Percentiles rank a stretch among this genome's conserved stretches.
phyloP scores from a whole-genome alignment of 345 rosid genomes.

The Isatis tinctoria region DNA sequence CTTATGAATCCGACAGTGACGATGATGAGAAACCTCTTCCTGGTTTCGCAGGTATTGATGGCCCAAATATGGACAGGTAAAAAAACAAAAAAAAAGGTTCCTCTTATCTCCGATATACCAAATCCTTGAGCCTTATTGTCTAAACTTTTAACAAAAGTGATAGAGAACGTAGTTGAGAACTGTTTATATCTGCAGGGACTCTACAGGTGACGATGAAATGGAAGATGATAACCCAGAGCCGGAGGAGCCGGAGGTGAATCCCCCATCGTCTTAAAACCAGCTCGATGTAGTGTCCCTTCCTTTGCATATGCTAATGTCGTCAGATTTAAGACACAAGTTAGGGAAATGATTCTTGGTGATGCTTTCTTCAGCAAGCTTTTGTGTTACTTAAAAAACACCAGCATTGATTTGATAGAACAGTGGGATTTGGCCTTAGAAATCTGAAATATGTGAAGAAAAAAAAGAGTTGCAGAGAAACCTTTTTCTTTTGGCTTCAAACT shows the following conservation, averaged over 20 bases:
- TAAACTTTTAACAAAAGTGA: background rate
- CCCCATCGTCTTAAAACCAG: constrained; percentile 29
- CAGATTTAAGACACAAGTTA: background rate
- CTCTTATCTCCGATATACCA: background rate
- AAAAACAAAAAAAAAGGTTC: background rate
- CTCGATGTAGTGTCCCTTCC: background rate
- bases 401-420: constrained; percentile 1
- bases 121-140: background rate
- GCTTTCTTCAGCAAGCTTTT: background rate
- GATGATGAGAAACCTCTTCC: constrained; percentile 53
- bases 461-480: background rate
- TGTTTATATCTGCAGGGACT: constrained; percentile 18
- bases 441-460: constrained; percentile 5
- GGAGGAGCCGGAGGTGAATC: constrained; percentile 28
- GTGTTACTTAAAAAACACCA: background rate
- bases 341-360: constrained; percentile 10
- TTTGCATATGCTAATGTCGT: constrained; percentile 7
- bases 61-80: constrained; percentile 35
- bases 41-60: constrained; percentile 36
- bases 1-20: constrained; percentile 72
- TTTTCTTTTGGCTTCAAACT: background rate
- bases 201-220: constrained; percentile 42
- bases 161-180: background rate
- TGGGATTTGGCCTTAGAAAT: background rate
- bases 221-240: constrained; percentile 40